A percentile compares a stretch with the other conserved stretches of the same genome.
phyloP scores from a whole-genome alignment of 2,329 filamentous ascomycete genomes.

The Colletotrichum limetticola region DNA sequence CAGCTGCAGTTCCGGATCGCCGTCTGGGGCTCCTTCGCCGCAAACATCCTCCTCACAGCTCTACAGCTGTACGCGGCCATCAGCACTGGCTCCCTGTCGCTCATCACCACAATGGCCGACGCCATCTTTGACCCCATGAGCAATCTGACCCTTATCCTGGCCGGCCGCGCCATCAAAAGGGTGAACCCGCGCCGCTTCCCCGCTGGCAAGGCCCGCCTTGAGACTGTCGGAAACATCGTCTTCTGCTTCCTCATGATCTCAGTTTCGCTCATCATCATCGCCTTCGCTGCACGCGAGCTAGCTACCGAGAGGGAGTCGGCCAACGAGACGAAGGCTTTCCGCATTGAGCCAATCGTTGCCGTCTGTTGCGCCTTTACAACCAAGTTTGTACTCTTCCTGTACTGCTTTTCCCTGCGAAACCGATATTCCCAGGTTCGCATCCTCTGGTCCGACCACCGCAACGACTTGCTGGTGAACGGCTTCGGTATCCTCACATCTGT shows the following conservation, averaged over 20 bases:
- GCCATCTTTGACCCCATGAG: slow-evolving; percentile 91
- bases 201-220: slow-evolving; percentile 91
- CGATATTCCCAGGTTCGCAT: slow-evolving; percentile 92
- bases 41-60: slow-evolving; percentile 81
- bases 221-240: slow-evolving; percentile 94
- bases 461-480: slow-evolving; percentile 94
- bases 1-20: slow-evolving; percentile 79
- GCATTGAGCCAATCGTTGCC: slow-evolving; percentile 85
- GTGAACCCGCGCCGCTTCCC: slow-evolving; percentile 90
- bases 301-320: slow-evolving; percentile 40
- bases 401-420: slow-evolving; percentile 91
- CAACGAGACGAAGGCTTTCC: slow-evolving; percentile 71
- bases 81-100: slow-evolving; percentile 85
- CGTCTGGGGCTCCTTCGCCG: slow-evolving; percentile 75
- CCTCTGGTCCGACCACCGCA: slow-evolving; percentile 97
- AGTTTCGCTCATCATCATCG: slow-evolving; percentile 92
- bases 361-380: slow-evolving; percentile 85
- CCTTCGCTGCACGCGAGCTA: slow-evolving; percentile 83
- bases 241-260: slow-evolving; percentile 97
- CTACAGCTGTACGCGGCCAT: slow-evolving; percentile 91
- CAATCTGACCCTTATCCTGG: slow-evolving; percentile 87
- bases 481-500: slow-evolving; percentile 91
- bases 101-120: slow-evolving; percentile 99
- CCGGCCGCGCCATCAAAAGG: slow-evolving; percentile 85
- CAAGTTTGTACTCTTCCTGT: slow-evolving; percentile 87